phyloP scores from a whole-genome alignment of 345 rosid genomes.

The Hevea brasiliensis region DNA sequence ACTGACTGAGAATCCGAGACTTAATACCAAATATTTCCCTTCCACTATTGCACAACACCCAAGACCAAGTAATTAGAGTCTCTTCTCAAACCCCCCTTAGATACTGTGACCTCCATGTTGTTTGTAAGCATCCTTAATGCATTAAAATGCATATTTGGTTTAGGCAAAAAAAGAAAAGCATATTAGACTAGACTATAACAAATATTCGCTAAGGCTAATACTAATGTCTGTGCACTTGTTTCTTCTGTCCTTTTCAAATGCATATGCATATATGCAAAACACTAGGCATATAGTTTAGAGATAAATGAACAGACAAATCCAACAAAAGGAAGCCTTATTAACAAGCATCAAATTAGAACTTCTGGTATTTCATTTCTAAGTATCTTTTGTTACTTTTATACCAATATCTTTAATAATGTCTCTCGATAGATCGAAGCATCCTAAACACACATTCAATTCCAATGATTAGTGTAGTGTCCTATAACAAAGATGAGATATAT shows the following conservation, averaged over 20 bases:
- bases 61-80: conserved; percentile 77
- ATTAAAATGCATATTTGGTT: neutral
- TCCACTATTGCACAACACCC: conserved; percentile 84
- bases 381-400: neutral
- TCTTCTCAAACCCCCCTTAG: conserved; percentile 97
- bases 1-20: conserved; percentile 94
- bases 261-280: too few relatives aligned
- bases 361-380: neutral
- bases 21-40: conserved; percentile 76
- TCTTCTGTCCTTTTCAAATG: too few relatives aligned
- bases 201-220: neutral
- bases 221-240: neutral
- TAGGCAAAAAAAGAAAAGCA: neutral
- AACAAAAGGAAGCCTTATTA: too few relatives aligned
- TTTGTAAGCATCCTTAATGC: conserved; percentile 71
- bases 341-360: neutral
- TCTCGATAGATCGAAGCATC: neutral
- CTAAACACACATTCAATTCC: neutral
- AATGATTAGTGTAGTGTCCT: neutral
- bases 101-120: conserved; percentile 95
- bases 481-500: too few relatives aligned
- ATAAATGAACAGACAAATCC: neutral
- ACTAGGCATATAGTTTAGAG: too few relatives aligned
- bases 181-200: neutral
- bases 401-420: neutral